A percentile compares a stretch with the other conserved stretches of the same genome.
These are phyloP conservation scores for Phytophthora megakarya DNA, from an alignment of 352 stramenopile species.

Conservation along the genomic window DNA sequence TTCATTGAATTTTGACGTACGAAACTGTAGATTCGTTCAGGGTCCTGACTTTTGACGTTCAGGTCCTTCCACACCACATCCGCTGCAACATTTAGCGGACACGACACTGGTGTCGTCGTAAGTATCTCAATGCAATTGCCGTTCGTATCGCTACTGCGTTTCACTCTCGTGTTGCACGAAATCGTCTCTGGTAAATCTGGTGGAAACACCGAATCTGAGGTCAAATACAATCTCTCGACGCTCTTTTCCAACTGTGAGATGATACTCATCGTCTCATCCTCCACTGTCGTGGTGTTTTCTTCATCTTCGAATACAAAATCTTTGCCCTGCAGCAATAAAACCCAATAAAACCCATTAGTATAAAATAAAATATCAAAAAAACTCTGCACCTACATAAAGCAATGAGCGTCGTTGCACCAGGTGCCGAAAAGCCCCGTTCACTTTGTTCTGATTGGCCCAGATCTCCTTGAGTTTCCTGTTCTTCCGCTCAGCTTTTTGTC, in stretches of 20 bases:
- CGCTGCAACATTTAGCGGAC: conserved; percentile 17
- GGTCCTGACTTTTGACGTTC: conserved; percentile 38
- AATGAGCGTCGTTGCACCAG: conserved; percentile 33
- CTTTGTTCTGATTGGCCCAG: conserved; percentile 38
- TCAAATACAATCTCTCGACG: conserved; percentile 35
- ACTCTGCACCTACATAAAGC: conserved; percentile 26
- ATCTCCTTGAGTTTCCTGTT: conserved; percentile 44
- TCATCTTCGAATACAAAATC: conserved; percentile 34
- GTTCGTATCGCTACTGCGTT: conserved; percentile 24
- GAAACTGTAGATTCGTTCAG: conserved; percentile 42
- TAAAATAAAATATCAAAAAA: neutral
- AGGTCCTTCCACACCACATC: conserved; percentile 40
- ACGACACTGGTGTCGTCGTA: conserved; percentile 36
- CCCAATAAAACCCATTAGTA: neutral
- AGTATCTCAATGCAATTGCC: conserved; percentile 38
- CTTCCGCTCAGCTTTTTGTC: conserved; percentile 34
- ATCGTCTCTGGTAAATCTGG: conserved; percentile 30
- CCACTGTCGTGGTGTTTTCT: conserved; percentile 8
- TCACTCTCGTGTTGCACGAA: conserved; percentile 38
- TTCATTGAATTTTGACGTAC: conserved; percentile 19
- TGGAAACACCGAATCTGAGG: conserved; percentile 37
- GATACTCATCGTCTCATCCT: conserved; percentile 33
- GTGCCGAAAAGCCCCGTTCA: conserved; percentile 35
- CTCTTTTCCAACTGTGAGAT: conserved; percentile 40
- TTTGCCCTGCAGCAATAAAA: conserved; percentile 31